Evolutionary conservation across 352 stramenopile species (phyloP), one percentile per base, ranked within the genome.

Genomic region (Phytopythium boreale): DNA sequence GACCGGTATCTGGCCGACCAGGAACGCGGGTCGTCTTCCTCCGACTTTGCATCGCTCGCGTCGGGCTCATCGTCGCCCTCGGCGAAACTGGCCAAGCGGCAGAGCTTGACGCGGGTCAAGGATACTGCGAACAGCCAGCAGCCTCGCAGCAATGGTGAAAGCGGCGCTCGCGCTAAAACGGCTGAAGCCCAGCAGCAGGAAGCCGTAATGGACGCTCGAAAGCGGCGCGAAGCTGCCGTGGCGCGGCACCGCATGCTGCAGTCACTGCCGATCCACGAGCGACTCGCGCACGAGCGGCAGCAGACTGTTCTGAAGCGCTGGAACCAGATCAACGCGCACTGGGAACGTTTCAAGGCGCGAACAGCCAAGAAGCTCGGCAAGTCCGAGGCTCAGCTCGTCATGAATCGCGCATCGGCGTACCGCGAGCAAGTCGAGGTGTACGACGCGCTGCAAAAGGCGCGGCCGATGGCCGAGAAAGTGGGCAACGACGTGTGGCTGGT

Each of bases 361-460:
- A 84, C 83, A 19, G 72, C 80, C 17, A 82, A 78, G 58, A 74
- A 76, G 22, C 64, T 93, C 1, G 79, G 80, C 10, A 93, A 96
- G 56, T 56, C 68, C 1, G 76, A 85, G n/a, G 74, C 77, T 24
- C 75, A 95, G 26, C 74, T 97, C 14, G 87, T 97, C 19, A 97
- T 98, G 80, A 89, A 71, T 43, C 86, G 85, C 24, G 79, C 87
- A 19, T 74, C 91, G 24, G 74, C 86, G 20, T 98, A 94, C 70
- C 81, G 93, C 3, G 90, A 97, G 61, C 84, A 95, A 61, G 84
- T 92, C 17, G 93, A 98, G 67, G 83, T 95, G 79, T 95, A 95
- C 59, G 84, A 97, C 53, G 74, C 93, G 4, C 75, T 98, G 36
- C 81, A 97, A 61, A 88, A 88, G 46, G 90, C 91, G n/a, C 80